phyloP scores from a whole-genome alignment of 2,329 filamentous ascomycete species.

The Fusarium ambrosium region DNA sequence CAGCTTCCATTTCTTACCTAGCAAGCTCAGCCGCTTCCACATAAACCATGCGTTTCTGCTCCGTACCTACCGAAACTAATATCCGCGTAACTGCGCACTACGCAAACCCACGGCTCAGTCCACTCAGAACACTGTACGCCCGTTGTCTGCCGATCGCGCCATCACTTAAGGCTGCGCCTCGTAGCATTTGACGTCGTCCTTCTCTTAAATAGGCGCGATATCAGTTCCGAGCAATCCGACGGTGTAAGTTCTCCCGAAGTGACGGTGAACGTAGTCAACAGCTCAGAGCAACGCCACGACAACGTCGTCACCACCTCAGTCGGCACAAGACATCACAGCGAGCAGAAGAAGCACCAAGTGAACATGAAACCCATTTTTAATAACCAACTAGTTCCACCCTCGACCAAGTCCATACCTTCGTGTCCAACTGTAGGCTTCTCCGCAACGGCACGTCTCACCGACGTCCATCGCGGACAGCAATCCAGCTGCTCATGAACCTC shows the following conservation, averaged over 20 bases:
- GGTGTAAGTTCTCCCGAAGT: background rate
- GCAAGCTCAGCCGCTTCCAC: background rate
- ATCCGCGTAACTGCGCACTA: background rate
- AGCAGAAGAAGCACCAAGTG: background rate
- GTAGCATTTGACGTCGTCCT: background rate
- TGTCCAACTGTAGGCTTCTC: constrained; percentile 41
- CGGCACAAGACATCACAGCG: background rate
- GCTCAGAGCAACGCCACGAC: background rate
- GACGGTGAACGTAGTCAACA: background rate
- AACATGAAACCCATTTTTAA: constrained; percentile 40
- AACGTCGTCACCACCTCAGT: background rate
- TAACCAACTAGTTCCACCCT: constrained; percentile 33
- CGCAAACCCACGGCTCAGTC: background rate
- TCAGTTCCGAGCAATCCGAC: background rate
- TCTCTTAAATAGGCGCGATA: background rate
- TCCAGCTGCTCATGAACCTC: constrained; percentile 43
- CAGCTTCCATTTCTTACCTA: background rate
- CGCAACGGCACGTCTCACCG: constrained; percentile 21
- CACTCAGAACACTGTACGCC: background rate
- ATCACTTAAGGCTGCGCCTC: constrained; percentile 25
- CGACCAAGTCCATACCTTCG: constrained; percentile 38
- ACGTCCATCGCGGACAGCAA: constrained; percentile 36
- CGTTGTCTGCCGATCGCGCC: constrained; percentile 6
- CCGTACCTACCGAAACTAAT: background rate
- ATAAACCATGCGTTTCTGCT: background rate